Evolutionary conservation across 108 stramenopile genomes (phyloP).

Genomic region (Stephanodiscus minutulus): DNA sequence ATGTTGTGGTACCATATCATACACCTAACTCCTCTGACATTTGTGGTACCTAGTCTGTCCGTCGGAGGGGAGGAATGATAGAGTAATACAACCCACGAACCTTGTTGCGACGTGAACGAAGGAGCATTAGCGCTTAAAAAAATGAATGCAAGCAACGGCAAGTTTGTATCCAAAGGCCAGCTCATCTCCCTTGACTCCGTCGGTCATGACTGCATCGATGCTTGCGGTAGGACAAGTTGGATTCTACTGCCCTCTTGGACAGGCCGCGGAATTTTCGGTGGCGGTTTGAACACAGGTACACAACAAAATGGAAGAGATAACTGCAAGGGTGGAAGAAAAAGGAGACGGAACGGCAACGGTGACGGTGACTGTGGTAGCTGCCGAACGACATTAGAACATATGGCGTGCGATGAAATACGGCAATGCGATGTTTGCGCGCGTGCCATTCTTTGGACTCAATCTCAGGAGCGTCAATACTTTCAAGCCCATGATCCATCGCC

Average conservation of each 20-base stretch:
- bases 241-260: conserved; percentile 26
- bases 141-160: not conserved
- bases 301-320: not conserved
- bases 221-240: not conserved
- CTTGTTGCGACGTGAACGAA: too few species aligned
- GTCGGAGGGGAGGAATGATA: too few species aligned
- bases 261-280: conserved; percentile 11
- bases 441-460: conserved; percentile 19
- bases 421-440: conserved; percentile 47
- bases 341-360: not conserved
- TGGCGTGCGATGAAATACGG: conserved; percentile 39
- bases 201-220: not conserved
- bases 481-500: not conserved
- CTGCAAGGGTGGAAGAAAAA: conserved; percentile 3
- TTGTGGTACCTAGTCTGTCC: too few species aligned
- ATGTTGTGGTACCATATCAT: too few species aligned
- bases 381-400: conserved; percentile 17
- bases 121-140: not conserved
- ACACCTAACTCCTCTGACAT: too few species aligned
- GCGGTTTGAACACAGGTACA: not conserved
- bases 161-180: not conserved
- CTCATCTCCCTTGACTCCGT: not conserved
- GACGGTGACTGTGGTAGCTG: not conserved
- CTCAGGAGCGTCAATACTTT: conserved; percentile 8
- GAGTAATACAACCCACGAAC: too few species aligned